phyloP scores from a whole-genome alignment of 202 grass and related monocot species.

The Digitaria exilis region DNA sequence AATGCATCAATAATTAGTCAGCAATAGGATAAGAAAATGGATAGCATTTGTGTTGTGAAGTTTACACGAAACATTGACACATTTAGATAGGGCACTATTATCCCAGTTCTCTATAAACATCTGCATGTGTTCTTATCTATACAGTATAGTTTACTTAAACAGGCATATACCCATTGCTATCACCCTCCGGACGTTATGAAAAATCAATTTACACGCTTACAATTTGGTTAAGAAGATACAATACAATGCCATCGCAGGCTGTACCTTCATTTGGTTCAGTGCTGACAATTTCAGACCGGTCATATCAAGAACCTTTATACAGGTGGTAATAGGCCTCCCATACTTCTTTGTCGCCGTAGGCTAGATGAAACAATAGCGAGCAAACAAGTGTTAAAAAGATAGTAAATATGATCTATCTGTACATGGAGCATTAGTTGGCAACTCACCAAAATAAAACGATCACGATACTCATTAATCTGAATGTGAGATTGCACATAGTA shows the following conservation, averaged over 20 bases:
- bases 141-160: neutral
- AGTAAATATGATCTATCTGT: neutral
- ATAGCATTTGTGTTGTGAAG: neutral
- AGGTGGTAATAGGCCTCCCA: constrained; percentile 67
- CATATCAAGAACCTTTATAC: constrained; percentile 98
- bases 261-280: constrained; percentile 88
- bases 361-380: constrained; percentile 49
- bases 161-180: neutral
- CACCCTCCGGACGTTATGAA: neutral
- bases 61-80: constrained; percentile 1
- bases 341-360: constrained; percentile 66
- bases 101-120: constrained; percentile 2
- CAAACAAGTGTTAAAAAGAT: constrained; percentile 29
- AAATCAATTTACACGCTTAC: neutral
- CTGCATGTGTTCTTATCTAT: neutral
- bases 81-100: neutral
- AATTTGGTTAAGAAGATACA: neutral
- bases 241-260: neutral
- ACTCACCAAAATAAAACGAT: constrained; percentile 86
- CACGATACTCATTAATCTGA: constrained; percentile 94
- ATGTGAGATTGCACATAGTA: constrained; percentile 98
- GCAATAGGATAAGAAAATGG: constrained; percentile 3
- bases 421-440: constrained; percentile 13
- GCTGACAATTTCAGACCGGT: constrained; percentile 90
- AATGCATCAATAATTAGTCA: constrained; percentile 42